Conservation (phyloP, 306 rosid species). For the Prosopis cineraria region DNA sequence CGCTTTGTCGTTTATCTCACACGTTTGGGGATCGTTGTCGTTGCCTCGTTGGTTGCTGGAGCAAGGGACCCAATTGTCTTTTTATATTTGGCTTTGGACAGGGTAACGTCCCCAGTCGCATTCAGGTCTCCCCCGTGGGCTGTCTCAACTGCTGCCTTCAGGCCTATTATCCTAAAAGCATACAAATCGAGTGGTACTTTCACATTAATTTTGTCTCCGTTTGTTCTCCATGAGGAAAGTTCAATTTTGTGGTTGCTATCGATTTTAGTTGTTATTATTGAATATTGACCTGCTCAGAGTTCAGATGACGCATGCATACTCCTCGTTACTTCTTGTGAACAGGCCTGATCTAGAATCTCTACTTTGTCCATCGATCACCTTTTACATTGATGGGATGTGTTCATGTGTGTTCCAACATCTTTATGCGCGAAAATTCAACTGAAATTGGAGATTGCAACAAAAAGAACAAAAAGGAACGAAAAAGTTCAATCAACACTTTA, state of each 20-base stretch:
- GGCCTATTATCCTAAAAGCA: too few relatives aligned
- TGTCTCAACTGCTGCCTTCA: conserved; percentile 33
- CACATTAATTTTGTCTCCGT: conserved; percentile 32
- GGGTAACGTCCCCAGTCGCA: conserved; percentile 35
- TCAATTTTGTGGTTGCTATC: conserved; percentile 16
- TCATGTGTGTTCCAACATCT: not conserved
- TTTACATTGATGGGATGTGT: conserved; percentile 20
- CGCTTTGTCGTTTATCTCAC: not conserved
- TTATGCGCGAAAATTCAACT: conserved; percentile 26
- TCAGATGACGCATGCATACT: not conserved
- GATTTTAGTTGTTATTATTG: not conserved
- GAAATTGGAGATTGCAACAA: conserved; percentile 3
- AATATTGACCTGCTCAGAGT: not conserved
- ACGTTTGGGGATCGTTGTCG: conserved; percentile 27
- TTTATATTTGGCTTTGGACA: conserved; percentile 16
- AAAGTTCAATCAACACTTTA: not conserved
- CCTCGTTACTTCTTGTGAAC: not conserved
- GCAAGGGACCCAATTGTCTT: conserved; percentile 22
- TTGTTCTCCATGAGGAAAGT: not conserved
- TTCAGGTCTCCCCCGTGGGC: conserved; percentile 35
- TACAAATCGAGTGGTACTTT: conserved; percentile 27
- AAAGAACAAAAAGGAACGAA: not conserved
- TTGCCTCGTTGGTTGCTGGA: conserved; percentile 42
- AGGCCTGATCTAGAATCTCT: not conserved
- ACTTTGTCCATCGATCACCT: not conserved